Evolutionary conservation across 108 stramenopile genomes (phyloP), one percentile per base, ranked within the genome.

Genomic region (Cyclotella distinguenda): DNA sequence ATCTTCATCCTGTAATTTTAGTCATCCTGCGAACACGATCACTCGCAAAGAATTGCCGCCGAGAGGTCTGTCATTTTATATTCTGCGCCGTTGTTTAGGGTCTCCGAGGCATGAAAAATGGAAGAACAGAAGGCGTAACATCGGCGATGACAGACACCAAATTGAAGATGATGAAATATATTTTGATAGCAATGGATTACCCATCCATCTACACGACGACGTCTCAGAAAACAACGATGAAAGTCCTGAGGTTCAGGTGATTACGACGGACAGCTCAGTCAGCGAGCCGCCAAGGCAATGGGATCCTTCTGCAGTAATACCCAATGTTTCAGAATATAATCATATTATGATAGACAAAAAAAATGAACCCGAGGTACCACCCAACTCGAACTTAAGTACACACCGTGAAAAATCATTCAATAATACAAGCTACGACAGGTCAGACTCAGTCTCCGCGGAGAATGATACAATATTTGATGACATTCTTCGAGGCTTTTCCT

Each of bases 381-480:
- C 1, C 0, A 21, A 56, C 15, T 23, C 2, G 3, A 3, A 4
- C 22, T 39, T 38, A 16, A 22, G n/a, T 38, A 59, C 15, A 43
- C 21, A 59, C 58, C 26, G 43, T 30, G 32, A 1, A 1, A 43
- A 48, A 48, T 25, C 35, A 34, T 48, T 62, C 46, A 62, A 62
- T 23, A 62, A 48, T 47, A 62, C 45, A 59, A 22, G 27, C n/a
- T 6, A 59, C 35, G 7, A 49, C 38, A 1, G 42, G 7, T 13
- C 13, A 21, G 13, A 42, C 34, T n/a, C n/a, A n/a, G 45, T 56
- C 13, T 38, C 32, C 25, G 43, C 28, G 15, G 33, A 39, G 35
- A 54, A 52, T 21, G 74, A 76, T 36, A 76, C 74, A 56, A 76
- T 76, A 48, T 49, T 76, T 23, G 66, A 76, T 36, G 74, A 76